Conservation (phyloP, 345 rosid species). For the Erucastrum elatum region DNA sequence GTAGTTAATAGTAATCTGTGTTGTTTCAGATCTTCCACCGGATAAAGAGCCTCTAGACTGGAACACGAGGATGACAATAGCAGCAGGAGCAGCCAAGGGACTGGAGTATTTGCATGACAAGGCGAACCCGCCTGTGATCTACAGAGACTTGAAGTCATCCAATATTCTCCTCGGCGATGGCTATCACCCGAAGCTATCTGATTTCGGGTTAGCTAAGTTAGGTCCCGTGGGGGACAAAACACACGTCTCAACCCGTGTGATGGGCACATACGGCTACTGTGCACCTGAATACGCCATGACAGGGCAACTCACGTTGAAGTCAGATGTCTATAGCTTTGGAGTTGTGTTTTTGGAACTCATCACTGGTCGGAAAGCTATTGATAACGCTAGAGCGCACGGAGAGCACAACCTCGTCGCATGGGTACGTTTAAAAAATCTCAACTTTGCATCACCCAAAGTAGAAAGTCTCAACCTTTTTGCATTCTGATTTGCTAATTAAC, state of each 20-base stretch:
- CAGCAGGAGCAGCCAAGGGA: conserved; percentile 99
- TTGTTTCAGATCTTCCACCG: conserved; percentile 69
- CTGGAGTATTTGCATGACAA: conserved; percentile 92
- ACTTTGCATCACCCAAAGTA: neutral
- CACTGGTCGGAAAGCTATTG: conserved; percentile 97
- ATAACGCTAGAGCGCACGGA: conserved; percentile 69
- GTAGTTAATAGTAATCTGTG: neutral
- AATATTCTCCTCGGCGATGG: conserved; percentile 93
- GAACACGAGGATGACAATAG: conserved; percentile 97
- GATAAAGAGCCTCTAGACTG: conserved; percentile 89
- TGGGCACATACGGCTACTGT: conserved; percentile 99
- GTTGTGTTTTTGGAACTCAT: conserved; percentile 97
- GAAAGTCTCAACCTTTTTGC: conserved; percentile 12
- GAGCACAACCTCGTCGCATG: conserved; percentile 98
- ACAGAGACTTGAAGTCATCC: conserved; percentile 90
- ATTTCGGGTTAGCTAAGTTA: conserved; percentile 91
- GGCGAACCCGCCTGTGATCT: conserved; percentile 97
- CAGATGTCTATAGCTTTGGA: conserved; percentile 96
- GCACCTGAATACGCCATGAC: conserved; percentile 99
- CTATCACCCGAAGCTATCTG: conserved; percentile 92
- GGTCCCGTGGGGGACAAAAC: conserved; percentile 99
- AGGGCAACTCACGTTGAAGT: conserved; percentile 91
- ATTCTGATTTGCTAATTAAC: conserved; percentile 1
- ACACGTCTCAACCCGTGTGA: conserved; percentile 96
- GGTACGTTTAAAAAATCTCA: conserved; percentile 48